These are phyloP conservation scores for Rosa multiflora DNA, from an alignment of 306 rosid species.

Conservation along the genomic window DNA sequence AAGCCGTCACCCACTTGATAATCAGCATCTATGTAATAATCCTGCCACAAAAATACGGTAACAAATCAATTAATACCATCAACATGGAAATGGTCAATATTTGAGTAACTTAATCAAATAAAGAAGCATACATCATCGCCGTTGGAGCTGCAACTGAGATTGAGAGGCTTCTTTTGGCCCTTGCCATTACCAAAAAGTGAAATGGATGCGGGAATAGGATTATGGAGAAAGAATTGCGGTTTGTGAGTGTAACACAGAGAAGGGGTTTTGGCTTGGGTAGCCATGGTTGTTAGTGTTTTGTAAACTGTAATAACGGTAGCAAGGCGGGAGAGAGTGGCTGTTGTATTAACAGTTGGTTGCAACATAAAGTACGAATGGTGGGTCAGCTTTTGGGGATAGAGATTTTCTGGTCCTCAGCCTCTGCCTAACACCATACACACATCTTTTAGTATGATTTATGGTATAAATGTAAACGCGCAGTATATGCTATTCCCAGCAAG, in stretches of 20 bases:
- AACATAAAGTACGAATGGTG: background rate
- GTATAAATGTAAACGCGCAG: background rate
- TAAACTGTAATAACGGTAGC: constrained; percentile 18
- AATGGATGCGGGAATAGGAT: constrained; percentile 29
- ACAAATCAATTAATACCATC: background rate
- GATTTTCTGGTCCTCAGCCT: constrained; percentile 30
- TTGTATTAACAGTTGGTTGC: background rate
- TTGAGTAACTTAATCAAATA: background rate
- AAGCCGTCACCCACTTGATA: constrained; percentile 80
- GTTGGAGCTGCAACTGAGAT: constrained; percentile 47
- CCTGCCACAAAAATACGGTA: constrained; percentile 36
- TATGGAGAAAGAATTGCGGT: constrained; percentile 32
- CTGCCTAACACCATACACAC: constrained; percentile 3
- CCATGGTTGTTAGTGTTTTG: constrained; percentile 4
- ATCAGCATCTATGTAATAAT: constrained; percentile 80
- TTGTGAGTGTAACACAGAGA: constrained; percentile 31
- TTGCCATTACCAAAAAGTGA: constrained; percentile 18
- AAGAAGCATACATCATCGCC: constrained; percentile 37
- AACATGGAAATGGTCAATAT: background rate
- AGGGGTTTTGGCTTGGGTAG: constrained; percentile 15
- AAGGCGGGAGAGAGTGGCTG: background rate
- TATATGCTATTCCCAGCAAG: background rate
- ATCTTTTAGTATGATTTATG: background rate
- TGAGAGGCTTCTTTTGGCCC: constrained; percentile 32
- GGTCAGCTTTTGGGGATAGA: constrained; percentile 29